Conservation (phyloP, 768 basidiomycete species). For the Tricholomella constricta region DNA sequence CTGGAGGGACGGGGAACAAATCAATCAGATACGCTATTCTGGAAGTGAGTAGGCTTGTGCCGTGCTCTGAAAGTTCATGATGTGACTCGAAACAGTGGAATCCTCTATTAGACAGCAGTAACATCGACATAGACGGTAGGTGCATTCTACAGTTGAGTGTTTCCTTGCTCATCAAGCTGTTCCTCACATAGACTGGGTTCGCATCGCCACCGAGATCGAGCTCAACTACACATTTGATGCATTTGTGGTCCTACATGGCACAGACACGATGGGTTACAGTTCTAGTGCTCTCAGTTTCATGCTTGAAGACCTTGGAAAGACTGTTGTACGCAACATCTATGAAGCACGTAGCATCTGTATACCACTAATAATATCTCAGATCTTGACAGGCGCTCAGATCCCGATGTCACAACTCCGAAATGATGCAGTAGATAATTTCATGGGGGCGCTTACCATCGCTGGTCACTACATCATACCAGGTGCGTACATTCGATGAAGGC, state of each 20-base stretch:
- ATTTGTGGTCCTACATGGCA: constrained; percentile 89
- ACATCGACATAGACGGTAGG: constrained; percentile 79
- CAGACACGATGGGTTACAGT: constrained; percentile 90
- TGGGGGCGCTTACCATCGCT: constrained; percentile 86
- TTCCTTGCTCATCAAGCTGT: background rate
- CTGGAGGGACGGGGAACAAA: constrained; percentile 62
- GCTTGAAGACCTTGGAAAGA: constrained; percentile 91
- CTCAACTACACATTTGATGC: constrained; percentile 92
- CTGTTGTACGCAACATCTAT: constrained; percentile 56
- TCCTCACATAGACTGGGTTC: constrained; percentile 72
- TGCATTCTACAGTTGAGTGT: background rate
- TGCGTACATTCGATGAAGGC: constrained; percentile 26
- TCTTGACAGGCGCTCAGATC: constrained; percentile 92
- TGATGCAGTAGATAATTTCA: constrained; percentile 90
- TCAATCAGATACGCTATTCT: constrained; percentile 84
- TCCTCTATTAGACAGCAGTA: constrained; percentile 85
- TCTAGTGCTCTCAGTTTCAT: constrained; percentile 89
- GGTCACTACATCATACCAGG: constrained; percentile 93
- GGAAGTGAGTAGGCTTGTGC: constrained; percentile 52
- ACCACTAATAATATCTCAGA: constrained; percentile 44
- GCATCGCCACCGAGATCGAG: constrained; percentile 90
- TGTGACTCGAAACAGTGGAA: constrained; percentile 61
- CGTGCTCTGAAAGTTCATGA: constrained; percentile 13
- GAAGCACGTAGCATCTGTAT: background rate
- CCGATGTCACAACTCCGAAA: constrained; percentile 90